Evolutionary conservation across 257 asterid genomes (phyloP), one percentile per base, ranked within the genome.

Genomic region (Solanum tarijense): DNA sequence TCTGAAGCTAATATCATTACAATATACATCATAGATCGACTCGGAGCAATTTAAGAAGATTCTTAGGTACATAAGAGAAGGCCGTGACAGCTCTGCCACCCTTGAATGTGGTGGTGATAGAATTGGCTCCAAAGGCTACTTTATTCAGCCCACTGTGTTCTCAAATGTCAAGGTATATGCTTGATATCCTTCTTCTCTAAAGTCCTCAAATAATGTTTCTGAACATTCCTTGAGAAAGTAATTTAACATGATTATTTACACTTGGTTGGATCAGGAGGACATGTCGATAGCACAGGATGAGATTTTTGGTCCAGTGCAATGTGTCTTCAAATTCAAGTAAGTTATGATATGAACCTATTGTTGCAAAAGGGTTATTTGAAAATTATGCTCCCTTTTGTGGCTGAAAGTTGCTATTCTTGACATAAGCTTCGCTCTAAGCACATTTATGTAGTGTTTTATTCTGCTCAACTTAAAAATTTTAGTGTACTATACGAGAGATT

Each of bases 271-370:
- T 43, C 90, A 95, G 98, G 98, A 94, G 14, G 86, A 94, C 38
- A 95, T 94, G 98, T 4, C 89, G 93, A 95, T 94, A 69, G 97
- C 98, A 6, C 89, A 91, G 86, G 98, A 94, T 13, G 98, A 95
- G 88, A 95, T 94, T 39, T 94, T 94, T 35, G 98, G 98, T 25
- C 98, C 98, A 6, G 98, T 95, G 34, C 98, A 95, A 83, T 83
- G 92, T 86, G 92, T 95, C 90, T 89, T 94, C 73, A 94, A 95
- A 89, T 95, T 94, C 94, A 94, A 92, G 98, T 93, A 90, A 93
- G 98, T 89, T 21, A 43, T 21, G 41, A 29, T 18, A 27, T 81
- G 68, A 81, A 16, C 25, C 10, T 81, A 4, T 25, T 79, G 10
- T 7, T 2, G 32, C 35, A 25, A 21, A 34, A 84, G 23, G 75